Conservation (phyloP, 2,329 filamentous ascomycete genomes). For the Clonostachys rosea region DNA sequence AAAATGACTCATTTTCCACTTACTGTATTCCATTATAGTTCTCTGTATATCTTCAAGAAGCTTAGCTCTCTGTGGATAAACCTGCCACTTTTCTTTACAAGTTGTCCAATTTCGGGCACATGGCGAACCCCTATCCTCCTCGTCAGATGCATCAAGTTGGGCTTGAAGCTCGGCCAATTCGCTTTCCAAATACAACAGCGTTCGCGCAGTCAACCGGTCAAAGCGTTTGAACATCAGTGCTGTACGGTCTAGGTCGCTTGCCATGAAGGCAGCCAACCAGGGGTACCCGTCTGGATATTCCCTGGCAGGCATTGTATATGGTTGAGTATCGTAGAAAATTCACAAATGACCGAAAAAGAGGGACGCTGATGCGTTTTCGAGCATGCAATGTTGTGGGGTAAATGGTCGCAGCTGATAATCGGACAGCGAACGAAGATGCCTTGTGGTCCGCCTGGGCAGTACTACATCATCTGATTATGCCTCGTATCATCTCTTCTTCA, state of each 20-base stretch:
- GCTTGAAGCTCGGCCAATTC: conserved; percentile 1
- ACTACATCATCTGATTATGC: too few species aligned
- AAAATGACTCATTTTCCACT: background rate
- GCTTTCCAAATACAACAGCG: conserved; percentile 1
- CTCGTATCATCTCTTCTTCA: too few species aligned
- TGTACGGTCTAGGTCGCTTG: background rate
- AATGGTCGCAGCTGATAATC: too few species aligned
- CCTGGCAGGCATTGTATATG: too few species aligned
- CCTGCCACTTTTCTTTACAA: background rate
- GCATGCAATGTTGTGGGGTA: too few species aligned
- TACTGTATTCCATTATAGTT: conserved; percentile 1
- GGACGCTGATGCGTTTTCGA: too few species aligned
- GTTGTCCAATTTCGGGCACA: background rate
- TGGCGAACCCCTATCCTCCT: background rate
- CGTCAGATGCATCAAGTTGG: background rate
- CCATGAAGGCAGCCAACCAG: background rate
- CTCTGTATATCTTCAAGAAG: background rate
- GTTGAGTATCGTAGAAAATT: too few species aligned
- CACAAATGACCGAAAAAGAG: too few species aligned
- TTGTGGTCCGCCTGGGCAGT: too few species aligned
- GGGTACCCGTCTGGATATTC: background rate
- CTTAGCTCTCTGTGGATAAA: background rate
- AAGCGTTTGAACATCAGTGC: conserved; percentile 1
- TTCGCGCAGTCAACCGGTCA: conserved; percentile 1
- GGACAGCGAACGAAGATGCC: too few species aligned